Evolutionary conservation across 345 rosid species (phyloP).

Genomic region (Eutrema heterophyllum): DNA sequence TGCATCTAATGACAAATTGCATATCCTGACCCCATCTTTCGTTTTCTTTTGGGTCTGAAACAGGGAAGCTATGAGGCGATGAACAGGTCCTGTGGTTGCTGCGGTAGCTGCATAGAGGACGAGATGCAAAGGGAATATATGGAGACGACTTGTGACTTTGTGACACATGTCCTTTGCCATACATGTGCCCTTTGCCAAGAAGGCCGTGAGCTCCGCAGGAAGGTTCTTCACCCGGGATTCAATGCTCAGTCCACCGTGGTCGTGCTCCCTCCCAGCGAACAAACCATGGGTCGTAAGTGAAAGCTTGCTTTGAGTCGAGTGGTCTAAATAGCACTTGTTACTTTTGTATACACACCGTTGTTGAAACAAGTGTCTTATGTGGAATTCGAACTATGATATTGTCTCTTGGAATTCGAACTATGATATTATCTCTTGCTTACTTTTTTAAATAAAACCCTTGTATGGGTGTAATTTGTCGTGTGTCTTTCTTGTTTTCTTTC

Average conservation of each 20-base stretch:
- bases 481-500: background rate
- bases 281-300: constrained; percentile 66
- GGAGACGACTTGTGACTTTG: constrained; percentile 69
- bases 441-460: constrained; percentile 2
- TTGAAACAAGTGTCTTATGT: constrained; percentile 8
- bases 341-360: constrained; percentile 1
- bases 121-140: constrained; percentile 67
- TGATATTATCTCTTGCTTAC: background rate
- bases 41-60: constrained; percentile 6
- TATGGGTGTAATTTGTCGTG: background rate
- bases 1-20: background rate
- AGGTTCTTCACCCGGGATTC: constrained; percentile 84
- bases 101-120: constrained; percentile 67
- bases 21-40: background rate
- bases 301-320: constrained; percentile 2
- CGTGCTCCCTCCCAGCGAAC: constrained; percentile 71
- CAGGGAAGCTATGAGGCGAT: constrained; percentile 86
- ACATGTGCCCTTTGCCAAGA: constrained; percentile 92
- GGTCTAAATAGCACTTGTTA: constrained; percentile 22
- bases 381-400: background rate
- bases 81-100: constrained; percentile 78
- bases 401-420: too few species aligned
- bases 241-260: constrained; percentile 60
- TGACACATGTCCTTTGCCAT: constrained; percentile 79
- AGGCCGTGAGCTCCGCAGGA: constrained; percentile 92